Evolutionary conservation across 305 asterid species (phyloP), one percentile per base, ranked within the genome.

Genomic region (Fraxinus greggii): DNA sequence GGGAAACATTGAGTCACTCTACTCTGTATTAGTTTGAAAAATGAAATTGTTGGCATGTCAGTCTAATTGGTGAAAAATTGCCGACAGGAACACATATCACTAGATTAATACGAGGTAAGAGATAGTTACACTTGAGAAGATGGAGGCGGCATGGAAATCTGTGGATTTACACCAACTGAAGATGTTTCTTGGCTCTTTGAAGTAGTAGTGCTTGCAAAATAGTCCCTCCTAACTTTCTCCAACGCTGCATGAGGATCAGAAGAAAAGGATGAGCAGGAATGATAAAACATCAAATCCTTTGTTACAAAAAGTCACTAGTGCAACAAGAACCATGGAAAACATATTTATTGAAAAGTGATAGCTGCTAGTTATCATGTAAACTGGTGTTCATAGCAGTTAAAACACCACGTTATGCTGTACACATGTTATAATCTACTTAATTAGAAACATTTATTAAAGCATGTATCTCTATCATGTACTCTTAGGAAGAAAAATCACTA

Each of bases 91-190:
- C 26, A 48, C 54, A 81, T 36, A 78, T 10, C 40, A 70, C 23
- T 6, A 31, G 24, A 38, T 10, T 48, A 67, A 70, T 70, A 70
- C 7, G 42, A 70, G 7, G 26, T 15, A 23, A 79, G 32, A 79
- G 74, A 85, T 61, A 45, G 84, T 91, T 94, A 95, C 97, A 90
- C 91, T 75, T 90, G 90, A 81, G 95, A 90, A 83, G 95, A 72
- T 72, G 92, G 86, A 13, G 97, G 91, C 80, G 97, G 95, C 80
- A 86, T 92, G 13, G 96, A 78, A 81, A 88, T 82, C 86, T 83
- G 97, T 13, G 97, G 97, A 40, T 82, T 92, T 76, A 86, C 93
- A 80, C 95, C 98, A 87, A 94, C 93, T 28, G 99, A 89, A 70
- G 97, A 91, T 82, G 97, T 92, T 80, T 92, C 89, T 79, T 92